Conservation (phyloP, 768 basidiomycete species). For the Termitomyces sp. region DNA sequence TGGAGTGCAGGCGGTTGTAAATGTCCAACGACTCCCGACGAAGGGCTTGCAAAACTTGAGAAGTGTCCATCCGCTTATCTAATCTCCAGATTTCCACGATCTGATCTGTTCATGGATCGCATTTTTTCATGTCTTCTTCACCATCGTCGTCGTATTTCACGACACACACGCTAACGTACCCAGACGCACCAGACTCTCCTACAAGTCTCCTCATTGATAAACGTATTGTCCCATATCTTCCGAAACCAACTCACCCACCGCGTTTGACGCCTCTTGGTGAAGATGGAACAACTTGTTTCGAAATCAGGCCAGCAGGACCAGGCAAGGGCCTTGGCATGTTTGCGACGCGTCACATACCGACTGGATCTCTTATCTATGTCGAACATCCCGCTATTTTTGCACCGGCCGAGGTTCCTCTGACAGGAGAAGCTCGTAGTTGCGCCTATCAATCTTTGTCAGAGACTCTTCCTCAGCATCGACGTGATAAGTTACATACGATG, state of each 20-base stretch:
- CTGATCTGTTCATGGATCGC: conserved; percentile 5
- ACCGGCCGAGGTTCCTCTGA: conserved; percentile 13
- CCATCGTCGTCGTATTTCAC: conserved; percentile 6
- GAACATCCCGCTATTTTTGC: conserved; percentile 21
- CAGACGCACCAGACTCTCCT: conserved; percentile 5
- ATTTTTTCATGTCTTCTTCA: conserved; percentile 3
- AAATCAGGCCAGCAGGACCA: conserved; percentile 15
- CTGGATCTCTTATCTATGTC: conserved; percentile 19
- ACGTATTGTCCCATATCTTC: conserved; percentile 8
- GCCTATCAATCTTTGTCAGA: conserved; percentile 18
- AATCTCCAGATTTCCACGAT: conserved; percentile 5
- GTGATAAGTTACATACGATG: conserved; percentile 18
- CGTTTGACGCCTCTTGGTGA: conserved; percentile 3
- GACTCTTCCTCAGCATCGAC: conserved; percentile 13
- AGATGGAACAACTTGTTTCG: conserved; percentile 11
- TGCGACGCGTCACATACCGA: conserved; percentile 17
- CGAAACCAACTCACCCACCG: neutral
- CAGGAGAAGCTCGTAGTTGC: conserved; percentile 10
- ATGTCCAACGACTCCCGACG: conserved; percentile 70
- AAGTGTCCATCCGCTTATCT: conserved; percentile 12
- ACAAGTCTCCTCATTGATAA: conserved; percentile 11
- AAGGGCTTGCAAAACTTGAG: conserved; percentile 38
- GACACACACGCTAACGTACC: conserved; percentile 7
- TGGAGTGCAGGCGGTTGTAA: conserved; percentile 85
- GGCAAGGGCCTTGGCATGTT: conserved; percentile 25